A percentile compares a stretch with the other conserved stretches of the same genome.
phyloP scores from a whole-genome alignment of 2,329 filamentous ascomycete species.

The Fusarium sterilihyphosum region DNA sequence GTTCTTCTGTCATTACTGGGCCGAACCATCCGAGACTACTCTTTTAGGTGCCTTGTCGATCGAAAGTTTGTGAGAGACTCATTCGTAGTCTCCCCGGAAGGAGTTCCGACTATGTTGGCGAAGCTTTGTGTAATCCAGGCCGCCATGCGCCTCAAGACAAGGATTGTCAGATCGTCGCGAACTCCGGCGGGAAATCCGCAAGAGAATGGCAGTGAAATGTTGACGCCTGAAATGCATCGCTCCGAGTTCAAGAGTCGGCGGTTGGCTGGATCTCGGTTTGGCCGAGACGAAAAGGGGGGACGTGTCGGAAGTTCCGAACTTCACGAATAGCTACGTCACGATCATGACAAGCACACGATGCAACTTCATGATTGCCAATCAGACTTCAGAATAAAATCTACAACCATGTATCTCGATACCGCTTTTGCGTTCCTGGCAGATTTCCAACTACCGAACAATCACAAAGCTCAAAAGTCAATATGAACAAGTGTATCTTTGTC shows the following conservation, averaged over 20 bases:
- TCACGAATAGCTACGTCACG: rapidly evolving
- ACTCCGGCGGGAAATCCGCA: neutral
- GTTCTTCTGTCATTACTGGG: rapidly evolving
- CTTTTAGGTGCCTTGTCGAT: rapidly evolving
- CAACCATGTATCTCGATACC: neutral
- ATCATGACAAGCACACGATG: rapidly evolving
- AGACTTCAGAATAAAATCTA: neutral
- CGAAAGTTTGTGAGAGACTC: no score
- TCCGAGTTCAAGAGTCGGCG: neutral
- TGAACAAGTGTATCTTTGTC: neutral
- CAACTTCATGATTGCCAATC: no score
- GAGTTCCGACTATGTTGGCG: neutral
- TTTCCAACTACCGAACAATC: neutral
- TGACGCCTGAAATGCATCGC: rapidly evolving
- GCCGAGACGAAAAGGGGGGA: neutral
- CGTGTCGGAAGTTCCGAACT: neutral
- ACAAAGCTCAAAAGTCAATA: neutral
- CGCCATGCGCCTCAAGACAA: no score
- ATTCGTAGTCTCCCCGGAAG: neutral
- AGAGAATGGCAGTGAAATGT: rapidly evolving
- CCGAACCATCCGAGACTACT: neutral
- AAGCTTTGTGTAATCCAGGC: no score
- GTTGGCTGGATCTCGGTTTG: neutral
- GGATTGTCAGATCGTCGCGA: no score
- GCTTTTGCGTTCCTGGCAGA: rapidly evolving